These are phyloP conservation scores for Fusarium subglutinans DNA, from an alignment of 2,329 filamentous ascomycete species.

Conservation along the genomic window DNA sequence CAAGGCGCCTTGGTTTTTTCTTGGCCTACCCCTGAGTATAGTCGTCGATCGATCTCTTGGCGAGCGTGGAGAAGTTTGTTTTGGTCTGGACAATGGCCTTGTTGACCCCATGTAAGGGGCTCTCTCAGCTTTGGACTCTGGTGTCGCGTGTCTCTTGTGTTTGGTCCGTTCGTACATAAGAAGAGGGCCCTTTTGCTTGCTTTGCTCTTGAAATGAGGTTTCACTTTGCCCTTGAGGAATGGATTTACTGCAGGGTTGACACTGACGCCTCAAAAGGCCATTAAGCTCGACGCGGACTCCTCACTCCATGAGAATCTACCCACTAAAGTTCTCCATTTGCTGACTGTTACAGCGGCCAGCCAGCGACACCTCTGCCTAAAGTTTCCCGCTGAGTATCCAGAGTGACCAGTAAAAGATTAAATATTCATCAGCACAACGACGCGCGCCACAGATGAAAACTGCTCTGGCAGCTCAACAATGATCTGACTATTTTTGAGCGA, in stretches of 20 bases:
- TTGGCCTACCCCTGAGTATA: slow-evolving; percentile 25
- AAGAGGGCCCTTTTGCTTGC: background rate
- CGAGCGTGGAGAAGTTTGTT: background rate
- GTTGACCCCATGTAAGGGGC: background rate
- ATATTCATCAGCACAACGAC: background rate
- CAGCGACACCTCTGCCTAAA: background rate
- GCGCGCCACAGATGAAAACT: background rate
- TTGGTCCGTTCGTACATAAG: background rate
- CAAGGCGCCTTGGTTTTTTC: background rate
- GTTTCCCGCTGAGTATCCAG: background rate
- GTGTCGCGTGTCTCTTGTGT: background rate
- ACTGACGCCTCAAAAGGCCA: background rate
- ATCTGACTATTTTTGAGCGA: background rate
- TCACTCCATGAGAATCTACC: background rate
- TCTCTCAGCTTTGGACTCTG: background rate
- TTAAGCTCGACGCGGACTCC: background rate
- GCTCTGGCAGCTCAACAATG: background rate
- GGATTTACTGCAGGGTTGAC: slow-evolving; percentile 9
- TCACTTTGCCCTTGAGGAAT: background rate
- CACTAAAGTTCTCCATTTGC: background rate
- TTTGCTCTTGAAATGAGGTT: background rate
- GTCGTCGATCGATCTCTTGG: slow-evolving; percentile 26
- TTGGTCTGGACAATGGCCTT: background rate
- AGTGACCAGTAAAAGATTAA: background rate
- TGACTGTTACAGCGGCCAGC: background rate